These are phyloP conservation scores for Solanum peruvianum DNA, from an alignment of 257 asterid species.

Conservation along the genomic window DNA sequence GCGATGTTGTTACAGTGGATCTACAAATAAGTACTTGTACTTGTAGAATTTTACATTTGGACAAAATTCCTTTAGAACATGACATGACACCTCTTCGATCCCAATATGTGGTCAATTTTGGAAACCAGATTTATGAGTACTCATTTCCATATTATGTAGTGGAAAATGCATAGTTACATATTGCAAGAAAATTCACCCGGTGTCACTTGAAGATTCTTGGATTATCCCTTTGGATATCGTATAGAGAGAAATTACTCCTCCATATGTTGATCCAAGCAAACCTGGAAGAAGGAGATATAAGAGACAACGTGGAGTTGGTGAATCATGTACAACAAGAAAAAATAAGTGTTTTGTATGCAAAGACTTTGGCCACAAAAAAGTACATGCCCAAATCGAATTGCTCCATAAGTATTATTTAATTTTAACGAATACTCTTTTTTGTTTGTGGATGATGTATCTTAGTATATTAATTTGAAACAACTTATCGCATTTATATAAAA, in stretches of 20 bases:
- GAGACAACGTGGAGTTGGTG: not conserved
- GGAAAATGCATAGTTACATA: not conserved
- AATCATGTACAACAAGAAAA: not conserved
- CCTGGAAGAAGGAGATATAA: not conserved
- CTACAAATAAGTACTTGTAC: no score
- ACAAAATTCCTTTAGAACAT: no score
- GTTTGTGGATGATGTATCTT: not conserved
- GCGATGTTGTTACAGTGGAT: no score
- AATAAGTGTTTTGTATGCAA: not conserved
- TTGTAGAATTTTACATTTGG: no score
- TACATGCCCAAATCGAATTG: not conserved
- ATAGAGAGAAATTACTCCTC: not conserved
- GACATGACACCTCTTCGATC: no score
- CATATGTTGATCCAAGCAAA: not conserved
- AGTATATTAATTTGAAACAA: no score
- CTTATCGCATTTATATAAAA: no score
- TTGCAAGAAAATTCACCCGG: no score
- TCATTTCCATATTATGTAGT: no score
- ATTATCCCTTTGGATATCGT: not conserved
- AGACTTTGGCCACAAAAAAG: not conserved
- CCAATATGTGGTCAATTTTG: no score
- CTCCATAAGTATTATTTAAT: not conserved
- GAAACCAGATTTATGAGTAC: no score
- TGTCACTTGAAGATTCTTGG: no score
- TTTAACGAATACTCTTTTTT: not conserved